Evolutionary conservation across 1,284 basidiomycete genomes (phyloP), one percentile per base, ranked within the genome.

Genomic region (Tilletia horrida): DNA sequence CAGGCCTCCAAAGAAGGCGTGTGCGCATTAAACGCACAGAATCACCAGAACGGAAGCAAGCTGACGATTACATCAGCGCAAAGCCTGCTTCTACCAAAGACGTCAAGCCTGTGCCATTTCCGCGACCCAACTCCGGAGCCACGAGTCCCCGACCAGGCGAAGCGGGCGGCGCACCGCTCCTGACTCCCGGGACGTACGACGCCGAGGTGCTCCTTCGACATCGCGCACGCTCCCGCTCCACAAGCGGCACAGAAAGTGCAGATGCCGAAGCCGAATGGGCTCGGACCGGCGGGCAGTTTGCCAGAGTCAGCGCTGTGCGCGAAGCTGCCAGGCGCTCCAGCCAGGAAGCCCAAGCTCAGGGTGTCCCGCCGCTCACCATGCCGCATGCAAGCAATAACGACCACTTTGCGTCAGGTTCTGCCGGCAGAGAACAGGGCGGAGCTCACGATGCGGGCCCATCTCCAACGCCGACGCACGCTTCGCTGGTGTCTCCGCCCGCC

Each of bases 121-220:
- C 45, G 35, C 29, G 45, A 16, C 52, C 70, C 42, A 29, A 29
- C 55, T 59, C 55, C 9, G 31, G 31, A 31, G 27, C 55, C 8
- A 18, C 18, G 3, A 59, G 55, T 21, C 55, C 55, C 9, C 27
- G 9, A 9, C 55, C 55, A 3, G 55, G 55, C 55, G 29, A 59
- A 35, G 55, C 55, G 14, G 55, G 76, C 72, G 6, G 73, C 69
- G 4, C 67, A 72, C 3, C 71, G 6, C 27, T 65, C 2, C 64
- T 78, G 6, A 65, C 73, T 2, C 75, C 76, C 0, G 76, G 76
- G 14, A 72, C 76, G 3, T 78, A 78, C 57, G 76, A 78, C 44
- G 76, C 76, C 43, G 76, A 77, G 55, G 71, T 70, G 59, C 69
- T 78, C 31, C 70, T 78, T 14, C 67, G 75, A 2, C 76, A 78